Base-by-base conservation (phyloP, 495 filamentous ascomycete genomes). In the Mytilinidion resinicola region DNA sequence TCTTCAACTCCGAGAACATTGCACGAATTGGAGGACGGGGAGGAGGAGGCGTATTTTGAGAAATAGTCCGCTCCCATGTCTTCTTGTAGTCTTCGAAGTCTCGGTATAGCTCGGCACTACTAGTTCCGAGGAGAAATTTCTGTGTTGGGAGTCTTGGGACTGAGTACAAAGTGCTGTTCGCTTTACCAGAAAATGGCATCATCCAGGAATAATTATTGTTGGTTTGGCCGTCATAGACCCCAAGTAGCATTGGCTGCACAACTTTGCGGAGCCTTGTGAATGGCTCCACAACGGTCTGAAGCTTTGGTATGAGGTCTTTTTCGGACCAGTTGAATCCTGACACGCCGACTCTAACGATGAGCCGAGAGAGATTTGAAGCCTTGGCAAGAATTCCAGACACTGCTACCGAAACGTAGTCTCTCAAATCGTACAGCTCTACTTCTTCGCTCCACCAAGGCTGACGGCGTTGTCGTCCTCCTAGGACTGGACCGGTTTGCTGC, bases 371-470 rank as follows among this genome's bases (percentile, higher is more conserved):
- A 30, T 59, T 60, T 7, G 51, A 51, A 15, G 63, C 35, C 33
- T 62, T 62, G 30, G 41, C 44, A 0, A 66, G 55, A n/a, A 62
- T 59, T 12, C 59, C 57, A 30, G 51, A 55, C 4, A 65, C 54
- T 20, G 46, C 62, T 2, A 60, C 58, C 35, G 57, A 25, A 7
- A 65, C 51, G 44, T 65, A 65, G 36, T 65, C 62, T 41, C 63
- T 55, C 11, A 66, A 62, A 36, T 66, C 63, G 52, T 66, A 66
- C 30, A 66, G 49, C 39, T 66, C 63, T n/a, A 66, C 63, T 52
- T 66, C 63, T 47, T 66, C 63, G 30, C 62, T 55, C 63, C 63
- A 66, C 14, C 30, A 44, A 17, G n/a, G 4, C 4, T 33, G 17
- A 47, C 39, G 20, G 6, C 53, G 20, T 15, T 9, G 9, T n/a